Conservation (phyloP, 805 yeast genomes). For the Lipomyces yamadae region DNA sequence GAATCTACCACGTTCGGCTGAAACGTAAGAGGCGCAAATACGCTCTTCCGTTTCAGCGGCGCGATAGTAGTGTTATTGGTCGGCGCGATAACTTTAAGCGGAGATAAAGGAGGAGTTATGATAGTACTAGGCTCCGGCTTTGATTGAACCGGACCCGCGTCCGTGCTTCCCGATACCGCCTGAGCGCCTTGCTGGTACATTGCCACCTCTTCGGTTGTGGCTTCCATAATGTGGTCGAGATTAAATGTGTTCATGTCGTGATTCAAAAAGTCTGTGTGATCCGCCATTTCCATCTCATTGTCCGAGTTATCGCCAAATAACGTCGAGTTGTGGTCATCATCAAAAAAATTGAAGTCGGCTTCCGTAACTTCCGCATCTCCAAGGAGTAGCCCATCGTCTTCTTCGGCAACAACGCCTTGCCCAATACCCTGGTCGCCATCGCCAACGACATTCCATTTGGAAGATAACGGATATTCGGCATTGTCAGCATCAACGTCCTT, state of each 20-base stretch:
- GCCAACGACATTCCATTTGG: slow-evolving; percentile 23
- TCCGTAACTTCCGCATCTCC: slow-evolving; percentile 49
- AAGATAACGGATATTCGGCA: slow-evolving; percentile 16
- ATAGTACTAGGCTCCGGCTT: not conserved
- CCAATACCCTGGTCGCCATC: slow-evolving; percentile 9
- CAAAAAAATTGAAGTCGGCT: slow-evolving; percentile 52
- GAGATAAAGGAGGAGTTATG: slow-evolving; percentile 29
- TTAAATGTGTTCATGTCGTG: slow-evolving; percentile 21
- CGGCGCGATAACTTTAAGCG: slow-evolving; percentile 32
- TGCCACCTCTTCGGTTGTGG: slow-evolving; percentile 5
- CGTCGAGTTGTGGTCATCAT: slow-evolving; percentile 38
- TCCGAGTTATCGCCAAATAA: slow-evolving; percentile 36
- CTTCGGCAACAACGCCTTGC: not conserved
- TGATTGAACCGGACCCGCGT: not conserved
- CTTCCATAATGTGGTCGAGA: slow-evolving; percentile 16
- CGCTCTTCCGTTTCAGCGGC: slow-evolving; percentile 53
- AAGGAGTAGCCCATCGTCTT: slow-evolving; percentile 38
- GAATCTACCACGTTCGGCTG: slow-evolving; percentile 76
- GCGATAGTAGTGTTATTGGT: slow-evolving; percentile 33
- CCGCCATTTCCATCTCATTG: slow-evolving; percentile 23
- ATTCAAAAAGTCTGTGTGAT: slow-evolving; percentile 8
- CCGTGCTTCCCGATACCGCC: not conserved
- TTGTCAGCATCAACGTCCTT: slow-evolving; percentile 10
- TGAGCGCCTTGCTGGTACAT: not conserved
- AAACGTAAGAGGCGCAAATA: slow-evolving; percentile 81